These are phyloP conservation scores for Nakaseomyces delphensis DNA, from an alignment of 1,139 yeast genomes.

Conservation along the genomic window DNA sequence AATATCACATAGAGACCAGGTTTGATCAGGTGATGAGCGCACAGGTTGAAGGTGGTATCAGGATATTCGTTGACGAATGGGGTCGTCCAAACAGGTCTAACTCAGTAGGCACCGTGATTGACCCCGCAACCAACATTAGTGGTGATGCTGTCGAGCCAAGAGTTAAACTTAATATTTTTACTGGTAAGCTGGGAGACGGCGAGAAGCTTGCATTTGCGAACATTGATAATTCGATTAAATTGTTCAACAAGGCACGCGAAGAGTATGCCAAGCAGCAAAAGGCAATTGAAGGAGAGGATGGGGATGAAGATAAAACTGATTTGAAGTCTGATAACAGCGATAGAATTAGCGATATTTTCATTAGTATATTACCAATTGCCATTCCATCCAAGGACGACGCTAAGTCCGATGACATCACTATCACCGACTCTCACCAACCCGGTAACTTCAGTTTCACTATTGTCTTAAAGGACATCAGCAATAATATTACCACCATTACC, in stretches of 20 bases:
- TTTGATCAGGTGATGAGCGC: slow-evolving; percentile 70
- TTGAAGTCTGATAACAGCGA: slow-evolving; percentile 13
- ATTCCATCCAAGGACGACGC: slow-evolving; percentile 26
- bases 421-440: slow-evolving; percentile 34
- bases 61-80: slow-evolving; percentile 44
- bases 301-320: slow-evolving; percentile 9
- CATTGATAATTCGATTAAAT: slow-evolving; percentile 61
- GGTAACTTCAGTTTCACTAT: slow-evolving; percentile 58
- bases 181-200: slow-evolving; percentile 77
- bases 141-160: slow-evolving; percentile 22
- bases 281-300: slow-evolving; percentile 17
- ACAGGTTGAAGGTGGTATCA: slow-evolving; percentile 86
- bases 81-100: slow-evolving; percentile 23
- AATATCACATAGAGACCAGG: slow-evolving; percentile 53
- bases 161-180: slow-evolving; percentile 52
- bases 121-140: neutral
- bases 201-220: slow-evolving; percentile 83
- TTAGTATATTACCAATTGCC: slow-evolving; percentile 62
- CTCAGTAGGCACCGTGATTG: slow-evolving; percentile 6
- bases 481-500: slow-evolving; percentile 61
- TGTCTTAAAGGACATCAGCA: slow-evolving; percentile 67
- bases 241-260: slow-evolving; percentile 34
- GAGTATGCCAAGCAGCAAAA: slow-evolving; percentile 24
- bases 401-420: slow-evolving; percentile 31
- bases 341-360: slow-evolving; percentile 53